Conservation (phyloP, 176 grass and related monocot species). For the Eleusine coracana region DNA sequence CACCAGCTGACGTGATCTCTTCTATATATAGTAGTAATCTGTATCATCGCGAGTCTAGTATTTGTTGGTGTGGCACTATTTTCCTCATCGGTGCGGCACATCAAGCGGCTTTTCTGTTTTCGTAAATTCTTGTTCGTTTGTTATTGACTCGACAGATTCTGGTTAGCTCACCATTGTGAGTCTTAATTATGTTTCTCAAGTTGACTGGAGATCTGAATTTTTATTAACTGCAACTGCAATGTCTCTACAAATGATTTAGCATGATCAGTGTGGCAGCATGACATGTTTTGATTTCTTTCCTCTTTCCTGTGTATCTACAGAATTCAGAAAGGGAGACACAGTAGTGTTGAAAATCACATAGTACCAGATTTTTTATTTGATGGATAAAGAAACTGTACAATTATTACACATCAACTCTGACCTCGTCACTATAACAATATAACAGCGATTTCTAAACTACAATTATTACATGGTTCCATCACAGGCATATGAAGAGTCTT, state of each 20-base stretch:
- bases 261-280: background rate
- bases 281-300: too few species aligned
- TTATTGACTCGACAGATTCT: background rate
- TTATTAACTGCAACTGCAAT: background rate
- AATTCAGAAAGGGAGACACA: background rate
- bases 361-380: too few species aligned
- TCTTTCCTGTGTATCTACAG: too few species aligned
- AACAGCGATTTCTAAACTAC: too few species aligned
- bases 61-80: background rate
- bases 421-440: too few species aligned
- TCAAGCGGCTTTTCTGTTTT: background rate
- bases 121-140: background rate
- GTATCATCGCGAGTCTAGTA: background rate
- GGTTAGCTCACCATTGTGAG: too few species aligned
- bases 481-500: too few species aligned
- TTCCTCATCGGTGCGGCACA: background rate
- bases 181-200: too few species aligned
- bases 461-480: too few species aligned
- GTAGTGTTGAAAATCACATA: background rate
- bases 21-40: background rate
- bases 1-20: background rate
- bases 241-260: background rate
- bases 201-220: too few species aligned
- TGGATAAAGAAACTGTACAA: too few species aligned
- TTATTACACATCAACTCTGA: too few species aligned